Evolutionary conservation across 345 rosid species (phyloP).

Genomic region (Laguncularia racemosa): DNA sequence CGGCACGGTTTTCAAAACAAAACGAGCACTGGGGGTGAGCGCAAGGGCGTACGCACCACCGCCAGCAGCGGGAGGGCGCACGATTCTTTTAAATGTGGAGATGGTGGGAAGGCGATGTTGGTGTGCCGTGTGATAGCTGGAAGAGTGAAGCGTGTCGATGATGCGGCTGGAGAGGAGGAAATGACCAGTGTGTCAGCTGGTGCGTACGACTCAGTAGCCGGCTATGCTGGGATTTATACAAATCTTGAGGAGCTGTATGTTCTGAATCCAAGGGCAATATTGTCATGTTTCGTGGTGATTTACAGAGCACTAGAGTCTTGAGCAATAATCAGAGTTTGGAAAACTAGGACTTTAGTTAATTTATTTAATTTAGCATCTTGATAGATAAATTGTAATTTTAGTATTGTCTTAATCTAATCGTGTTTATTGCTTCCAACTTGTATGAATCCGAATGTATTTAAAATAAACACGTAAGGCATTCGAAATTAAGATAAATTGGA

Average conservation of each 20-base stretch:
- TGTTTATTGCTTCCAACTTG: too few relatives aligned
- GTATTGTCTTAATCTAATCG: too few relatives aligned
- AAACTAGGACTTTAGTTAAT: neutral
- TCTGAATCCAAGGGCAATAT: slow-evolving; percentile 79
- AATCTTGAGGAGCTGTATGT: slow-evolving; percentile 78
- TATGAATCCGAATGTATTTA: too few relatives aligned
- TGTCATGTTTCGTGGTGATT: slow-evolving; percentile 93
- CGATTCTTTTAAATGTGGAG: slow-evolving; percentile 49
- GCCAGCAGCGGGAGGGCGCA: slow-evolving; percentile 99
- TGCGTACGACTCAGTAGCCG: slow-evolving; percentile 73
- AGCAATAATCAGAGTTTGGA: neutral
- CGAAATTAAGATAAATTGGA: too few relatives aligned
- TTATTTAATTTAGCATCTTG: neutral
- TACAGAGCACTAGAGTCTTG: slow-evolving; percentile 58
- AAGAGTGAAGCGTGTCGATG: slow-evolving; percentile 50
- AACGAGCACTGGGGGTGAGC: slow-evolving; percentile 9
- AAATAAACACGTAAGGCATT: too few relatives aligned
- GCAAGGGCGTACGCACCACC: slow-evolving; percentile 58
- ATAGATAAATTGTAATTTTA: too few relatives aligned
- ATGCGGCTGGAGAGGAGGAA: slow-evolving; percentile 24
- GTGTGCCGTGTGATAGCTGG: slow-evolving; percentile 98
- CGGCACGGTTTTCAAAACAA: slow-evolving; percentile 67
- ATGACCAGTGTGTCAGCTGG: slow-evolving; percentile 25
- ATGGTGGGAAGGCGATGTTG: slow-evolving; percentile 79
- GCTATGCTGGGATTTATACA: slow-evolving; percentile 59